Conservation (phyloP, 257 asterid genomes). For the Fraxinus quadrangulata region DNA sequence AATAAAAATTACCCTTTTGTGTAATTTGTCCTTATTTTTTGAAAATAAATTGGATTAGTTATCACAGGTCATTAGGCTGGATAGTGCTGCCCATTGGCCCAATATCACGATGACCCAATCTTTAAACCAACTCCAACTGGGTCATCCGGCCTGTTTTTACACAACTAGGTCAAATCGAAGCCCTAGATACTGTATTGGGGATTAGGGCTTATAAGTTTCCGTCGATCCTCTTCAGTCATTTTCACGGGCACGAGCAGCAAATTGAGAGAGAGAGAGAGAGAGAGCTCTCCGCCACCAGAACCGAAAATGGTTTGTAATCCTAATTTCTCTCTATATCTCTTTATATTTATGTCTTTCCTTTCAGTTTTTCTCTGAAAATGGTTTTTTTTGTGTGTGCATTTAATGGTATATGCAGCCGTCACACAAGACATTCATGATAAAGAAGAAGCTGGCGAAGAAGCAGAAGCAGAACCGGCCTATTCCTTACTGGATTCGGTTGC, state of each 20-base stretch:
- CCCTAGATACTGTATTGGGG: neutral
- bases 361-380: neutral
- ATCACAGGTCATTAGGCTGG: neutral
- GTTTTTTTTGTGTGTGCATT: neutral
- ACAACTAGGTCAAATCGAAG: neutral
- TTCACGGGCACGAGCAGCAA: neutral
- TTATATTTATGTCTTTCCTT: neutral
- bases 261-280: neutral
- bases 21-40: too few species aligned
- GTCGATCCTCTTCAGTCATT: neutral
- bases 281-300: slow-evolving; percentile 24
- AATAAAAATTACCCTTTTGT: too few species aligned
- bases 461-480: slow-evolving; percentile 62
- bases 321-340: neutral
- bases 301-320: slow-evolving; percentile 30
- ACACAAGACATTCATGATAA: slow-evolving; percentile 51
- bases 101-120: neutral
- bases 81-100: neutral
- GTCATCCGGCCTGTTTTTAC: neutral
- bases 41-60: too few species aligned
- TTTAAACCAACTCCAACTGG: neutral
- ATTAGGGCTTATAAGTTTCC: neutral
- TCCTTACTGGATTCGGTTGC: slow-evolving; percentile 60
- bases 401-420: slow-evolving; percentile 41
- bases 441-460: slow-evolving; percentile 62